These are phyloP conservation scores for Phytophthora sansomeana DNA, from an alignment of 352 stramenopile species.

Conservation along the genomic window DNA sequence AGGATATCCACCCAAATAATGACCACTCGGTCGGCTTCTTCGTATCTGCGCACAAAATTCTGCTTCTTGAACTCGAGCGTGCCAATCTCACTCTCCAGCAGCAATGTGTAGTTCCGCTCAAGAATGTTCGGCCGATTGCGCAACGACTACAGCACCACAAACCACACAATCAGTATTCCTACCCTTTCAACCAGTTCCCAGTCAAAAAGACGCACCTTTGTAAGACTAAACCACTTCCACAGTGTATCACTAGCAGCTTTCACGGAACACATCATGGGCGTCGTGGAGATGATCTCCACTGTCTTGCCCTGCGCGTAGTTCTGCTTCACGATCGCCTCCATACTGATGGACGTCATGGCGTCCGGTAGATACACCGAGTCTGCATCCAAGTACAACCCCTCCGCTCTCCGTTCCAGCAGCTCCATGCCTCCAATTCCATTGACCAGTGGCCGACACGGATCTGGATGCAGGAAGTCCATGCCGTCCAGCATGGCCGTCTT, in stretches of 20 bases:
- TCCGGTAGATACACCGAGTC: constrained; percentile 18
- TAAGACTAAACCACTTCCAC: constrained; percentile 24
- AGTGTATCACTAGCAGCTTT: constrained; percentile 18
- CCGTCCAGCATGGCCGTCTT: constrained; percentile 20
- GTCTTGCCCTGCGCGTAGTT: constrained; percentile 13
- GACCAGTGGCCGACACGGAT: constrained; percentile 13
- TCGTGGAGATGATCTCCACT: constrained; percentile 35
- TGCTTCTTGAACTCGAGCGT: constrained; percentile 31
- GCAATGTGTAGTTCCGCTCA: constrained; percentile 30
- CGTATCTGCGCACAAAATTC: constrained; percentile 36
- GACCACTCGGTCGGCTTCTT: constrained; percentile 33
- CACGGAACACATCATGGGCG: constrained; percentile 31
- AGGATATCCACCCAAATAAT: constrained; percentile 31
- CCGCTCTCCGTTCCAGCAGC: constrained; percentile 25
- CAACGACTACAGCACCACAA: constrained; percentile 12
- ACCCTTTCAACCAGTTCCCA: not conserved
- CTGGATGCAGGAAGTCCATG: constrained; percentile 32
- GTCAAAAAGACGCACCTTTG: constrained; percentile 8
- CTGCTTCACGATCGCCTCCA: constrained; percentile 15
- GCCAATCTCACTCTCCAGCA: constrained; percentile 26
- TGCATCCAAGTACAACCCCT: constrained; percentile 31
- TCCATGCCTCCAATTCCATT: constrained; percentile 11
- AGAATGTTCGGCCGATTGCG: constrained; percentile 26
- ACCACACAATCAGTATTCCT: not conserved
- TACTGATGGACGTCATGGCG: constrained; percentile 3